A percentile compares a stretch with the other conserved stretches of the same genome.
phyloP scores from a whole-genome alignment of 164 flowering plant species.

The Malania oleifera region DNA sequence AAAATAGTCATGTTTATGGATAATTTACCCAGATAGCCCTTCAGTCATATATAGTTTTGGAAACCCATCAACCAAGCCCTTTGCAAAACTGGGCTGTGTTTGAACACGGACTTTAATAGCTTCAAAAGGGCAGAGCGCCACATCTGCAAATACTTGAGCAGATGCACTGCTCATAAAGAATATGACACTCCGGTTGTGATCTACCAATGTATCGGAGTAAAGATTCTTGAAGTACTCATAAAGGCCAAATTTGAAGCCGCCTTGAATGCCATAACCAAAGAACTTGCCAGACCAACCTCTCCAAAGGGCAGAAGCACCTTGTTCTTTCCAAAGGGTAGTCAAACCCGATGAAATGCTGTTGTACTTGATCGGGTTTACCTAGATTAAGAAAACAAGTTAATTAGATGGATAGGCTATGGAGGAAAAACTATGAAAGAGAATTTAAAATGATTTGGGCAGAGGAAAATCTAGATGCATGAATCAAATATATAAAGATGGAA shows the following conservation, averaged over 20 bases:
- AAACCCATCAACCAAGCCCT: conserved; percentile 83
- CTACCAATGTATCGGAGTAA: conserved; percentile 54
- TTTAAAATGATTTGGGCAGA: too few species aligned
- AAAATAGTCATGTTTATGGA: not conserved
- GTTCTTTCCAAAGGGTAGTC: conserved; percentile 58
- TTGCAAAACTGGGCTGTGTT: conserved; percentile 64
- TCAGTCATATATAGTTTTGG: conserved; percentile 74
- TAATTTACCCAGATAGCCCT: conserved; percentile 65
- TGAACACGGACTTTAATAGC: conserved; percentile 89
- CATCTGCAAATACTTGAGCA: conserved; percentile 81
- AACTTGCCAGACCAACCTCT: conserved; percentile 90
- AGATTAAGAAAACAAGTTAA: not conserved
- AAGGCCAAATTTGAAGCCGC: conserved; percentile 88
- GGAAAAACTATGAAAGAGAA: too few species aligned
- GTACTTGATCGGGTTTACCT: conserved; percentile 89
- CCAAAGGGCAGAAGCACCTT: conserved; percentile 78
- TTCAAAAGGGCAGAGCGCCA: conserved; percentile 90
- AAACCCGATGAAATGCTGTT: conserved; percentile 54
- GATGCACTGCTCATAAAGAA: conserved; percentile 85
- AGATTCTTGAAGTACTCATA: conserved; percentile 84
- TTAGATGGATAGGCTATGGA: too few species aligned
- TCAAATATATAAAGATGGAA: too few species aligned
- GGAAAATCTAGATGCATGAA: too few species aligned
- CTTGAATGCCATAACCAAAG: conserved; percentile 88
- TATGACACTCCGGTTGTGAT: conserved; percentile 44